Conservation (phyloP, 2,329 filamentous ascomycete genomes). For the Trichoderma semiorbis region DNA sequence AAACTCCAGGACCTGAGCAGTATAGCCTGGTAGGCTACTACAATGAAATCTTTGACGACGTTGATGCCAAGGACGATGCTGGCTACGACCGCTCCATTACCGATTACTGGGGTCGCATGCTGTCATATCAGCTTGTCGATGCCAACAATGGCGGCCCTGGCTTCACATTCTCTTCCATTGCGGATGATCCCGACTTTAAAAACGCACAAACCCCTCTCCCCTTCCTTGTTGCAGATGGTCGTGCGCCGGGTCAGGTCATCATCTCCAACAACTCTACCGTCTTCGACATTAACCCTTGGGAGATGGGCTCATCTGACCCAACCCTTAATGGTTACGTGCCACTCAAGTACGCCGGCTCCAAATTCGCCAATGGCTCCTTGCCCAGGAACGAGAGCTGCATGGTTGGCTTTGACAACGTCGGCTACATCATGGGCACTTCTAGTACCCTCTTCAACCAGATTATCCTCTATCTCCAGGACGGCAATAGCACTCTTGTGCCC, state of each 20-base stretch:
- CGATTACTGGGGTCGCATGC: slow-evolving; percentile 83
- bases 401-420: slow-evolving; percentile 71
- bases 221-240: slow-evolving; percentile 48
- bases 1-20: slow-evolving; percentile 31
- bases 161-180: slow-evolving; percentile 76
- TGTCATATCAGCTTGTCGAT: slow-evolving; percentile 84
- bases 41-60: slow-evolving; percentile 33
- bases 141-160: slow-evolving; percentile 67
- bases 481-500: slow-evolving; percentile 41
- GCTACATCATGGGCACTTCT: slow-evolving; percentile 79
- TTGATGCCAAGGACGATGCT: slow-evolving; percentile 37
- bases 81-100: slow-evolving; percentile 64
- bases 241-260: slow-evolving; percentile 42
- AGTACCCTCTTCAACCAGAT: slow-evolving; percentile 74
- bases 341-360: slow-evolving; percentile 58
- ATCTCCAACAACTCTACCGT: slow-evolving; percentile 55
- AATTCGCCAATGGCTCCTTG: slow-evolving; percentile 49
- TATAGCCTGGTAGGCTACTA: slow-evolving; percentile 41
- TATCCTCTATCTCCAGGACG: slow-evolving; percentile 63
- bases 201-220: slow-evolving; percentile 45
- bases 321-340: slow-evolving; percentile 58
- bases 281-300: slow-evolving; percentile 64
- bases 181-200: slow-evolving; percentile 42
- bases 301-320: slow-evolving; percentile 62
- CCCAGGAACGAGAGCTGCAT: slow-evolving; percentile 45